Base-by-base conservation (phyloP, 331 rosid species). In the Malus hybrid region DNA sequence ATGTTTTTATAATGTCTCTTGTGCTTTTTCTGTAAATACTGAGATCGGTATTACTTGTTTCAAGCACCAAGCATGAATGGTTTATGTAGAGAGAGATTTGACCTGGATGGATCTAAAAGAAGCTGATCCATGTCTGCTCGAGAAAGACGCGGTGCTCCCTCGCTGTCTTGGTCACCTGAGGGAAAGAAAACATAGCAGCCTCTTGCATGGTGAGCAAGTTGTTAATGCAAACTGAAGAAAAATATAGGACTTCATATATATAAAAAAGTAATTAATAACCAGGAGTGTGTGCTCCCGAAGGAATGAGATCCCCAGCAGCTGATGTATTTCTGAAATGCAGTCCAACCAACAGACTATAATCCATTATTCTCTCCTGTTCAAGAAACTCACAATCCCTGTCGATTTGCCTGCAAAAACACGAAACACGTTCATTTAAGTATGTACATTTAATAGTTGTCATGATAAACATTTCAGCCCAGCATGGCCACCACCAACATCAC, bases 341-440 rank as follows among this genome's bases (percentile, higher is more conserved):
- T 15, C 97, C 96, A 66, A 93, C 83, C 54, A 90, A 71, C 69
- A 93, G 70, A 78, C 96, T 93, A 56, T 93, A 93, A 84, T 93
- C 97, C 97, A 90, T 93, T 69, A 90, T 87, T 80, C 96, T 90
- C 67, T 93, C 97, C 34, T 90, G 94, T 78, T 93, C 96, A 22
- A 90, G 80, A 67, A 90, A 85, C 83, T 90, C 97, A 70, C 97
- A 88, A 29, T 93, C 97, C 81, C 62, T 83, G 72, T 93, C 97
- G 70, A 90, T 67, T 86, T 93, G 93, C 77, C 97, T 90, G 88
- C 42, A 66, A 78, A 10, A 77, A 50, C 56, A 18, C 56, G 44
- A 16, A 50, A 50, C 56, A 50, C 56, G 56, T 50, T 50, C 56
- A 16, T 50, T 50, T 50, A 16, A 50, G 56, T 50, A 50, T 1